Conservation (phyloP, 1,284 basidiomycete species). For the Xanthoconium separans region DNA sequence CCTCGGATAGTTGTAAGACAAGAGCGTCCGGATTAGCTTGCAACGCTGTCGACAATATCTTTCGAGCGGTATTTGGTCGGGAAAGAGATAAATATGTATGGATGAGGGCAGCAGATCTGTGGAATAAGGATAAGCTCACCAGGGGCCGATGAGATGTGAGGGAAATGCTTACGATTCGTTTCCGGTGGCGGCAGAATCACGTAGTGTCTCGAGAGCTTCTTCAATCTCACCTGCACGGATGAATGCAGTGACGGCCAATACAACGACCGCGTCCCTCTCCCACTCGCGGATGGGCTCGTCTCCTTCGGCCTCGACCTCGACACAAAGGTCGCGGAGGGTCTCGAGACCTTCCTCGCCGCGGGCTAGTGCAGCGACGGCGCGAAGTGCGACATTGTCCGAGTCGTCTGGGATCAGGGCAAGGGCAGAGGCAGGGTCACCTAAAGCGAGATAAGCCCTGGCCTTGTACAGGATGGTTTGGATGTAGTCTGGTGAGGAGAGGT, state of each 20-base stretch:
- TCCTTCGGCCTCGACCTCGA: slow-evolving; percentile 78
- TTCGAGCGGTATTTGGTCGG: slow-evolving; percentile 83
- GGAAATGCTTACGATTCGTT: slow-evolving; percentile 54
- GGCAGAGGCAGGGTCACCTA: slow-evolving; percentile 58
- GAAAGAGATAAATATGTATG: slow-evolving; percentile 87
- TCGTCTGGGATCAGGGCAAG: slow-evolving; percentile 56
- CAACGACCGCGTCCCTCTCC: slow-evolving; percentile 71
- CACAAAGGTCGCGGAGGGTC: slow-evolving; percentile 78
- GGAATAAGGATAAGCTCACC: neutral
- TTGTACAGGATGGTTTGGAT: slow-evolving; percentile 72
- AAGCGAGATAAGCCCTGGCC: slow-evolving; percentile 81
- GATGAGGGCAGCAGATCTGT: slow-evolving; percentile 75
- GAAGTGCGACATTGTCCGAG: slow-evolving; percentile 64
- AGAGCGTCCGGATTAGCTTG: slow-evolving; percentile 87
- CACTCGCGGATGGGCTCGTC: slow-evolving; percentile 61
- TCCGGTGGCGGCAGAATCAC: slow-evolving; percentile 59
- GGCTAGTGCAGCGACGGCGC: slow-evolving; percentile 72
- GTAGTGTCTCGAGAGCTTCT: slow-evolving; percentile 87
- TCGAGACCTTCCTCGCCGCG: slow-evolving; percentile 68
- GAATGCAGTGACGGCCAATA: slow-evolving; percentile 84
- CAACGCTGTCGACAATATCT: slow-evolving; percentile 79
- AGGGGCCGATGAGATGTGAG: slow-evolving; percentile 2
- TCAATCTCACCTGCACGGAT: slow-evolving; percentile 81
- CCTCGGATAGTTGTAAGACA: slow-evolving; percentile 87
- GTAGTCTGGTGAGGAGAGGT: slow-evolving; percentile 63